Evolutionary conservation across 2,329 filamentous ascomycete species (phyloP).

Genomic region (Huntiella decipiens): DNA sequence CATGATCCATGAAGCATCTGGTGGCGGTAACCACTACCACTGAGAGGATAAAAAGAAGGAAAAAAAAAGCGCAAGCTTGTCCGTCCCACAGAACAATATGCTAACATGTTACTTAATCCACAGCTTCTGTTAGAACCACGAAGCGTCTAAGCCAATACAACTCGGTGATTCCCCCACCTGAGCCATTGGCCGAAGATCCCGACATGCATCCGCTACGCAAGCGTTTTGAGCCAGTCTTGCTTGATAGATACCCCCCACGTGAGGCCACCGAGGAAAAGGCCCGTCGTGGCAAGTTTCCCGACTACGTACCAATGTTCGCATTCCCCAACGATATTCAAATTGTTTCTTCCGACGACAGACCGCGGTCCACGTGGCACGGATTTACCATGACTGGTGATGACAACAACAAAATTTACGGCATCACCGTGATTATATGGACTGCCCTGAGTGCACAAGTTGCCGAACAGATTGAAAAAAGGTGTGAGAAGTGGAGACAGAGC

Average conservation of each 20-base stretch:
- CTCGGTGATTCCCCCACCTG: conserved; percentile 84
- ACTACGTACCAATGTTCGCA: conserved; percentile 98
- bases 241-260: conserved; percentile 83
- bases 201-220: conserved; percentile 92
- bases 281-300: conserved; percentile 70
- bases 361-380: conserved; percentile 94
- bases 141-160: conserved; percentile 93
- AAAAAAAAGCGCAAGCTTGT: too few relatives aligned
- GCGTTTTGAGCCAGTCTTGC: conserved; percentile 84
- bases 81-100: background rate
- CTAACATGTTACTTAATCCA: background rate
- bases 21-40: too few relatives aligned
- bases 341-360: conserved; percentile 82
- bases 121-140: conserved; percentile 53
- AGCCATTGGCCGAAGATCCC: conserved; percentile 73
- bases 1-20: too few relatives aligned
- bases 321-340: conserved; percentile 97
- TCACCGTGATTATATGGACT: conserved; percentile 84
- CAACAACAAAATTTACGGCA: conserved; percentile 77
- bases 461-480: conserved; percentile 64
- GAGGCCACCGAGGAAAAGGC: conserved; percentile 62
- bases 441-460: conserved; percentile 66
- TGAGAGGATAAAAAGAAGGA: too few relatives aligned
- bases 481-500: conserved; percentile 64
- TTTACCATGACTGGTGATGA: conserved; percentile 95